Evolutionary conservation across 2,329 filamentous ascomycete genomes (phyloP).

Genomic region (Pyricularia pennisetigena): DNA sequence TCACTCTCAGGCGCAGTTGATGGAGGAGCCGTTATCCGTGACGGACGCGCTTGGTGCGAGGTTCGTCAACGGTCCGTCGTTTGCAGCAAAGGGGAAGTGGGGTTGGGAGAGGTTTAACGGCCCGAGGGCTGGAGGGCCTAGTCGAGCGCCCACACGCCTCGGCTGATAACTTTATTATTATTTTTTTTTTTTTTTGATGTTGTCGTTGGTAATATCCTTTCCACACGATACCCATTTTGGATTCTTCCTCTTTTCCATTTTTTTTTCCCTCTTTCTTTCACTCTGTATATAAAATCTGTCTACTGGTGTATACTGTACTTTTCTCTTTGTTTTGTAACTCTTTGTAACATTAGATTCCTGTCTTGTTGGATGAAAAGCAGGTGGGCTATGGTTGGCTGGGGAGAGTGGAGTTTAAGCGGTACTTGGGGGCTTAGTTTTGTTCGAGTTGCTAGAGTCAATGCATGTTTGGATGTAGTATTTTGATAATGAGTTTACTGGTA

Average conservation of each 20-base stretch:
- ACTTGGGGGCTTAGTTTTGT: not conserved
- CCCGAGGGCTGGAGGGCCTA: not conserved
- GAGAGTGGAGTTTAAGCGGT: not conserved
- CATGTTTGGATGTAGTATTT: not conserved
- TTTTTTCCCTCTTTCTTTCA: not conserved
- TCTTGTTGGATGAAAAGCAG: not conserved
- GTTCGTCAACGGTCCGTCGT: not conserved
- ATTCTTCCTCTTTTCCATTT: not conserved
- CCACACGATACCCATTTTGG: not conserved
- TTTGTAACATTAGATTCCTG: not conserved
- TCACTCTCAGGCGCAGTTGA: conserved; percentile 23
- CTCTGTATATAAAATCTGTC: not conserved
- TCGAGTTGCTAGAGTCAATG: not conserved
- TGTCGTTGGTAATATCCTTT: not conserved
- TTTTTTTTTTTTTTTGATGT: no score
- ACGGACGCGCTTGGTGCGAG: conserved; percentile 21
- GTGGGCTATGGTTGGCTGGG: not conserved
- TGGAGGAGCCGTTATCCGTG: conserved; percentile 26
- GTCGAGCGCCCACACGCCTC: not conserved
- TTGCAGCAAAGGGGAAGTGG: not conserved
- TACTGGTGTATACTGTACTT: not conserved
- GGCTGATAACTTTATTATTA: not conserved
- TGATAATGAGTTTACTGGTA: not conserved
- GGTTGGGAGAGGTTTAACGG: conserved; percentile 4
- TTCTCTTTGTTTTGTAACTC: not conserved